Conservation (phyloP, 768 basidiomycete genomes). For the Sarcomyxa edulis region DNA sequence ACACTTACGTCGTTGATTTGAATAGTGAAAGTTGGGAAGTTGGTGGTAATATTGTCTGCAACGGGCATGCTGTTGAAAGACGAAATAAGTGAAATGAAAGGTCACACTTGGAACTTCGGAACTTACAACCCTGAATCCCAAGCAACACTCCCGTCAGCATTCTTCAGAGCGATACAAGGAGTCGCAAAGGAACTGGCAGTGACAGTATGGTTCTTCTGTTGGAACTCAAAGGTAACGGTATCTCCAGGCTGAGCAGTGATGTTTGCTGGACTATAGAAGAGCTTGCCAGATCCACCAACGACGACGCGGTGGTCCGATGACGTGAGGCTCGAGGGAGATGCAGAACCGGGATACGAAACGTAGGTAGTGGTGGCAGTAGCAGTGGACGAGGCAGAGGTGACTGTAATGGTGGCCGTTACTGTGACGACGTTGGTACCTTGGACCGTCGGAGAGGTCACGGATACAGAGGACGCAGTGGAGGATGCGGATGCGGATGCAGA, state of each 20-base stretch:
- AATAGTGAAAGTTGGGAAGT: constrained; percentile 48
- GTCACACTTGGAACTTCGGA: constrained; percentile 7
- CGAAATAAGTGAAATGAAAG: constrained; percentile 9
- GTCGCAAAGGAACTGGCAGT: constrained; percentile 33
- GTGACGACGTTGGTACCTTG: constrained; percentile 24
- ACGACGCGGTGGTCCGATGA: constrained; percentile 33
- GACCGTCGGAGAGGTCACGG: constrained; percentile 24
- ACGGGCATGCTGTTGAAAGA: constrained; percentile 39
- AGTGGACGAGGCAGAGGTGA: constrained; percentile 21
- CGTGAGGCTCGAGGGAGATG: constrained; percentile 12
- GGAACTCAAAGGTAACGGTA: constrained; percentile 44
- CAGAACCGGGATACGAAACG: constrained; percentile 11
- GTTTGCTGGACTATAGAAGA: constrained; percentile 37
- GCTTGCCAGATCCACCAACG: constrained; percentile 34
- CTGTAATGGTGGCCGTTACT: constrained; percentile 19
- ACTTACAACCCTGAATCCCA: constrained; percentile 45
- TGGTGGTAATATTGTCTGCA: constrained; percentile 26
- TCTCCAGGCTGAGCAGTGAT: constrained; percentile 43
- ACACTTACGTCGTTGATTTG: constrained; percentile 45
- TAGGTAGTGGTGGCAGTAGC: constrained; percentile 16
- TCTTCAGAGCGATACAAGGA: constrained; percentile 38
- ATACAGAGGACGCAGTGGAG: constrained; percentile 16
- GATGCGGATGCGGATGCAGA: constrained; percentile 13
- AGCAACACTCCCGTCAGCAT: constrained; percentile 35
- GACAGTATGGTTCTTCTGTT: constrained; percentile 44